A percentile compares a stretch with the other conserved stretches of the same genome.
These are phyloP conservation scores for Phaffomyces thermotolerans DNA, from an alignment of 805 yeast genomes.

Conservation along the genomic window DNA sequence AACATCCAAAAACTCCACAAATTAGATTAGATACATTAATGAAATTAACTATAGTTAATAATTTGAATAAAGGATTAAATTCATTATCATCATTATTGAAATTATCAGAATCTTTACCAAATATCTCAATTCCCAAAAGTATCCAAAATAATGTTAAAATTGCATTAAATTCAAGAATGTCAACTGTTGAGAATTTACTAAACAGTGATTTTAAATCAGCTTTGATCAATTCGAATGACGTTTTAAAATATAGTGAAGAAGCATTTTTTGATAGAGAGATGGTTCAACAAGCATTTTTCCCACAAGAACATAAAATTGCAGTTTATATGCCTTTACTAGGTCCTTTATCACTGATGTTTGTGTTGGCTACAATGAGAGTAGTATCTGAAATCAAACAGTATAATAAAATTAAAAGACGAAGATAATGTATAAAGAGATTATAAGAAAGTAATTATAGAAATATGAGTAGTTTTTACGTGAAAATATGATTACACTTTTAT, in stretches of 20 bases:
- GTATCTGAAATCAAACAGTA: conserved; percentile 29
- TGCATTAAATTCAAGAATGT: conserved; percentile 36
- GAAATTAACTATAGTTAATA: conserved; percentile 49
- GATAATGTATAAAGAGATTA: too few relatives aligned
- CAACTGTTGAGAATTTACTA: conserved; percentile 24
- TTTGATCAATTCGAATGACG: conserved; percentile 44
- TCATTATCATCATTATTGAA: conserved; percentile 68
- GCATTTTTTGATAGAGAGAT: conserved; percentile 93
- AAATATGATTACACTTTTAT: too few relatives aligned
- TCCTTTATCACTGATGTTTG: conserved; percentile 64
- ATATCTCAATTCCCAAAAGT: conserved; percentile 75
- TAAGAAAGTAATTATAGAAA: too few relatives aligned
- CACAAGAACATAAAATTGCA: conserved; percentile 92
- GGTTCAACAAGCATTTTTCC: conserved; percentile 93
- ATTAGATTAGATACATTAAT: conserved; percentile 60
- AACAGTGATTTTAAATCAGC: conserved; percentile 41
- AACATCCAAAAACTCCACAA: conserved; percentile 47
- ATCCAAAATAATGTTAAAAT: conserved; percentile 52
- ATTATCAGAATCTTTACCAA: conserved; percentile 58
- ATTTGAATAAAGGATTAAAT: conserved; percentile 55
- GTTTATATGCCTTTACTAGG: conserved; percentile 88
- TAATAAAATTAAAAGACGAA: conserved; percentile 1
- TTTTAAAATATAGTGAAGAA: conserved; percentile 32
- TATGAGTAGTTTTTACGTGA: too few relatives aligned
- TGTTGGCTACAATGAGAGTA: conserved; percentile 43